phyloP scores from a whole-genome alignment of 352 stramenopile genomes.

The Elongisporangium anandrum region DNA sequence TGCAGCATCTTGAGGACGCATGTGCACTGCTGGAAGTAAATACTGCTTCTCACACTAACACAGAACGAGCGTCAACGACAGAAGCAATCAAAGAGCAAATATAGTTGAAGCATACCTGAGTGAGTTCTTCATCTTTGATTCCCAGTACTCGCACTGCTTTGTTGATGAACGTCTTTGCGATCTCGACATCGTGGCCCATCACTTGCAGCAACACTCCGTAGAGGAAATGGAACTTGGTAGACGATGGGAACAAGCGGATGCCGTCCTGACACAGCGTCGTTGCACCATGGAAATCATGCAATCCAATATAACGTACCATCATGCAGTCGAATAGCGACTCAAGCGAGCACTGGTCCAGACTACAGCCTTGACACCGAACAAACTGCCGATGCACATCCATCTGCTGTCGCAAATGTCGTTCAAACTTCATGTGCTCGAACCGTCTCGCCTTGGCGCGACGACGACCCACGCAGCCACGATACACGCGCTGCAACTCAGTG shows the following conservation, averaged over 20 bases:
- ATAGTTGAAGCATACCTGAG: constrained; percentile 20
- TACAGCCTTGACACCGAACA: constrained; percentile 23
- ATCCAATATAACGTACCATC: constrained; percentile 39
- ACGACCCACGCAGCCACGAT: constrained; percentile 32
- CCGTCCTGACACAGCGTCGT: constrained; percentile 30
- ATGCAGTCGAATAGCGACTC: constrained; percentile 42
- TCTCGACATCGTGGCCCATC: constrained; percentile 38
- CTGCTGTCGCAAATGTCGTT: constrained; percentile 17
- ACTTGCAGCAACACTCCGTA: constrained; percentile 34
- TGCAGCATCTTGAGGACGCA: constrained; percentile 43
- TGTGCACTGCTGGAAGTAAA: constrained; percentile 43
- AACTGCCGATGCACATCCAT: constrained; percentile 15
- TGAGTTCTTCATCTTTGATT: constrained; percentile 21
- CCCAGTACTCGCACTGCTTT: constrained; percentile 13
- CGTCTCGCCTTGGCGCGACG: constrained; percentile 14
- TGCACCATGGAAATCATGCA: constrained; percentile 41
- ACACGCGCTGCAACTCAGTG: constrained; percentile 31
- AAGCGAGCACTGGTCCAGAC: constrained; percentile 23
- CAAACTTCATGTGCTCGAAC: constrained; percentile 38
- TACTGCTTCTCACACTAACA: constrained; percentile 41
- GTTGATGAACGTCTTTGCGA: constrained; percentile 26
- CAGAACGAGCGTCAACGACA: constrained; percentile 1
- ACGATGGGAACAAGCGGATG: constrained; percentile 29
- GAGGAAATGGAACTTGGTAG: constrained; percentile 33
- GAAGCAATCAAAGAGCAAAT: neutral